Conservation (phyloP, 768 basidiomycete species). For the Hygrophoropsis aurantiaca region DNA sequence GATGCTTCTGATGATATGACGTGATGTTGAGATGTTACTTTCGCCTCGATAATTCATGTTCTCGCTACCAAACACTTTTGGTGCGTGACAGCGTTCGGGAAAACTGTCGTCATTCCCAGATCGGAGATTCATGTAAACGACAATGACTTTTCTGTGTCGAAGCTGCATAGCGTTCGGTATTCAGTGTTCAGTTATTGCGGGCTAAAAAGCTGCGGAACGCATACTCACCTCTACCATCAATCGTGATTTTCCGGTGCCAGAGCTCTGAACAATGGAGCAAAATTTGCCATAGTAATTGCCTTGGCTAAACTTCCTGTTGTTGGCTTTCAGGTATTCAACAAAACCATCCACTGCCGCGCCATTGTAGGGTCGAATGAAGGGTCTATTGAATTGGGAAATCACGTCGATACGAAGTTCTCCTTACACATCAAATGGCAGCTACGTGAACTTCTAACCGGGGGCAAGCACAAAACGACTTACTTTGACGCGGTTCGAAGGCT, state of each 20-base stretch:
- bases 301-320: slow-evolving; percentile 1
- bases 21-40: too few species aligned
- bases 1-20: too few species aligned
- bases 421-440: too few species aligned
- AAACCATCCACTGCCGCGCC: slow-evolving; percentile 13
- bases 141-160: slow-evolving; percentile 10
- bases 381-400: not conserved
- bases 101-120: slow-evolving; percentile 2
- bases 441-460: too few species aligned
- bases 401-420: too few species aligned
- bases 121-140: slow-evolving; percentile 17
- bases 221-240: slow-evolving; percentile 7
- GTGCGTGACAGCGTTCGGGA: slow-evolving; percentile 11
- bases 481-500: too few species aligned
- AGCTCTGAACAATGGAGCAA: slow-evolving; percentile 17
- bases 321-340: slow-evolving; percentile 14
- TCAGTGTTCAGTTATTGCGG: not conserved
- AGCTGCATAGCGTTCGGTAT: slow-evolving; percentile 3
- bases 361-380: slow-evolving; percentile 2
- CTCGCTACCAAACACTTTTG: too few species aligned
- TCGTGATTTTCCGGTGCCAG: slow-evolving; percentile 19
- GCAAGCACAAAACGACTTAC: too few species aligned
- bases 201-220: not conserved
- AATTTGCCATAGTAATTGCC: slow-evolving; percentile 7
- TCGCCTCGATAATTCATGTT: too few species aligned